A percentile compares a stretch with the other conserved stretches of the same genome.
These are phyloP conservation scores for Paracoccidioides lutzii DNA, from an alignment of 2,329 filamentous ascomycete genomes.

Conservation along the genomic window DNA sequence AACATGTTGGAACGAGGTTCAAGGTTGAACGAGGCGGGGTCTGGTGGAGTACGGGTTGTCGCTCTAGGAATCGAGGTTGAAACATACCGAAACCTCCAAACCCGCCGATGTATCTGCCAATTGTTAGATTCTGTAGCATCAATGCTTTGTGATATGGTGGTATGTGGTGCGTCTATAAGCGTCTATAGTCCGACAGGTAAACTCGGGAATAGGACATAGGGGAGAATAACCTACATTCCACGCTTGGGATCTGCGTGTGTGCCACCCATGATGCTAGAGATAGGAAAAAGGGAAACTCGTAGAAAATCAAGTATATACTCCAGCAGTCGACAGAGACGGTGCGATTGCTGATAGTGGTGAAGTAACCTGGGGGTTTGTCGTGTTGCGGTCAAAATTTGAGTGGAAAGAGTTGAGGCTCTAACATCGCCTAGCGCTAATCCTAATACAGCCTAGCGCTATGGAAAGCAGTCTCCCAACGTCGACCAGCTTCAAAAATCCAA, in stretches of 20 bases:
- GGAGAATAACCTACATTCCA: slow-evolving; percentile 26
- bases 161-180: neutral
- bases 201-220: neutral
- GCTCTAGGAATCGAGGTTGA: neutral
- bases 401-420: slow-evolving; percentile 17
- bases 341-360: neutral
- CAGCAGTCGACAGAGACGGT: neutral
- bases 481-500: slow-evolving; percentile 13
- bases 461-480: slow-evolving; percentile 21
- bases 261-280: slow-evolving; percentile 23
- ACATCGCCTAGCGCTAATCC: slow-evolving; percentile 22
- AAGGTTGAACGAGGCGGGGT: neutral
- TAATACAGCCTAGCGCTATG: slow-evolving; percentile 18
- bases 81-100: slow-evolving; percentile 4
- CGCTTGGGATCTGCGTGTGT: slow-evolving; percentile 28
- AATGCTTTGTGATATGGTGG: neutral
- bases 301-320: neutral
- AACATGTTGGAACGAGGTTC: neutral
- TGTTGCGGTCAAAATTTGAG: slow-evolving; percentile 16
- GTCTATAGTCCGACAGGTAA: neutral
- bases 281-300: neutral
- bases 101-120: slow-evolving; percentile 3
- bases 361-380: slow-evolving; percentile 13
- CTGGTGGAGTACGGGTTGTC: neutral
- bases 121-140: neutral